Percentiles rank a stretch among this genome's conserved stretches.
Evolutionary conservation across 495 filamentous ascomycete genomes (phyloP).

Genomic region (Monascus purpureus): DNA sequence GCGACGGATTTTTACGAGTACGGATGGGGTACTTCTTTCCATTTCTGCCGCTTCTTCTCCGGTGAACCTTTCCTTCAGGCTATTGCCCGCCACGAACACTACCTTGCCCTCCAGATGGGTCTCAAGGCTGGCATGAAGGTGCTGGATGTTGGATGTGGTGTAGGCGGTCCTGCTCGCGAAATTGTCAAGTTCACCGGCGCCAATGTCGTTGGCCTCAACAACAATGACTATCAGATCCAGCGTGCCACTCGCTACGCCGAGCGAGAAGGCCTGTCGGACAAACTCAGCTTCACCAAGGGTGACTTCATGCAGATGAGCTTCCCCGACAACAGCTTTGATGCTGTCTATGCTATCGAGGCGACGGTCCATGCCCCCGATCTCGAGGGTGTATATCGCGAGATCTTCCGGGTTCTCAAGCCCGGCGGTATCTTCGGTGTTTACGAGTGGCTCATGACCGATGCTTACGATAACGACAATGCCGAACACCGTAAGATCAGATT

Average conservation of each 20-base stretch:
- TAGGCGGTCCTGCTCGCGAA: slow-evolving; percentile 93
- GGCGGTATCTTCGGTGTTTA: slow-evolving; percentile 95
- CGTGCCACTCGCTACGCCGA: slow-evolving; percentile 75
- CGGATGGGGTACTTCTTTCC: slow-evolving; percentile 89
- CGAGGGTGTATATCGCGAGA: slow-evolving; percentile 89
- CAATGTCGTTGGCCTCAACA: slow-evolving; percentile 89
- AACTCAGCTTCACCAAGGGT: slow-evolving; percentile 84
- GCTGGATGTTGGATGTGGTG: slow-evolving; percentile 93
- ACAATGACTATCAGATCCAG: slow-evolving; percentile 99
- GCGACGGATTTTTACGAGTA: slow-evolving; percentile 97
- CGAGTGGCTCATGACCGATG: slow-evolving; percentile 98
- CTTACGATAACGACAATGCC: slow-evolving; percentile 80
- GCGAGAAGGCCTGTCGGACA: slow-evolving; percentile 65
- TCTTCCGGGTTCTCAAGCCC: slow-evolving; percentile 90
- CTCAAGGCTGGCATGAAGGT: slow-evolving; percentile 80
- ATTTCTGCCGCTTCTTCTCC: slow-evolving; percentile 92
- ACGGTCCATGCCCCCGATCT: slow-evolving; percentile 91
- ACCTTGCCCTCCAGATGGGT: slow-evolving; percentile 82
- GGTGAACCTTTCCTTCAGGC: slow-evolving; percentile 85
- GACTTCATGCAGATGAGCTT: slow-evolving; percentile 99
- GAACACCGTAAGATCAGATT: slow-evolving; percentile 84
- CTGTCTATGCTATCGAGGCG: slow-evolving; percentile 96
- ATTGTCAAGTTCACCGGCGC: slow-evolving; percentile 89
- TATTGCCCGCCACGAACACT: slow-evolving; percentile 96
- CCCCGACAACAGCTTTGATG: slow-evolving; percentile 81